Evolutionary conservation across 2,329 filamentous ascomycete species (phyloP), one percentile per base, ranked within the genome.

Genomic region (Curvularia verruculosa): DNA sequence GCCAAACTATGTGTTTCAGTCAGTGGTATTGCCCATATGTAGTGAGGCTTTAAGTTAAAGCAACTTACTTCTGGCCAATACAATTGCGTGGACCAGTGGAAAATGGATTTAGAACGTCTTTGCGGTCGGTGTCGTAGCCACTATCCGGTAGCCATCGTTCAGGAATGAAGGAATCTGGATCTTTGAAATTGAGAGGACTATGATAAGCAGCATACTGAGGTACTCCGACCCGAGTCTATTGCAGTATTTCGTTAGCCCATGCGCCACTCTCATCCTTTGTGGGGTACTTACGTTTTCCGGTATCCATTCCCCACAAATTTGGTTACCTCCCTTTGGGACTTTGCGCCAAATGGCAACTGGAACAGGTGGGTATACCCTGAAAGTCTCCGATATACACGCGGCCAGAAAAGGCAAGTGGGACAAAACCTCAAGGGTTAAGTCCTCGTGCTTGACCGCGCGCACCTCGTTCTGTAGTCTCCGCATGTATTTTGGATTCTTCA

Each of bases 301-400:
- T 19, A 80, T 54, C 56, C 59, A 71, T 3, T 66, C 10, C 1
- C 75, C 77, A 47, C 69, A 64, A 29, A 73, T 36, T 15, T 18
- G 47, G 2, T 59, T 77, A 12, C 70, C 74, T 7, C 62, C 67
- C 5, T 55, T 41, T 8, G 73, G 70, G 0, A 64, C 63, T 1
- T 59, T 48, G 8, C 78, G 68, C 5, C 71, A 66, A 10, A 76
- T 54, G 1, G 74, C 73, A 10, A 64, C 59, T 1, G 78, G 68
- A 1, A 81, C 73, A 23, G 41, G 29, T 8, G 40, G 40, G 10
- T 52, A 37, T 2, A 24, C 15, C 23, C 81, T 66, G 3, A 82
- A 63, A 0, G 70, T 75, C 67, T 83, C 81, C 41, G 79, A 73
- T 5, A 81, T 62, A 37, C 78, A 78, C 1, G 79, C 80, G 40